Percentiles rank a stretch among this genome's conserved stretches.
phyloP scores from a whole-genome alignment of 2,329 filamentous ascomycete species.

The Fusarium domesticum region DNA sequence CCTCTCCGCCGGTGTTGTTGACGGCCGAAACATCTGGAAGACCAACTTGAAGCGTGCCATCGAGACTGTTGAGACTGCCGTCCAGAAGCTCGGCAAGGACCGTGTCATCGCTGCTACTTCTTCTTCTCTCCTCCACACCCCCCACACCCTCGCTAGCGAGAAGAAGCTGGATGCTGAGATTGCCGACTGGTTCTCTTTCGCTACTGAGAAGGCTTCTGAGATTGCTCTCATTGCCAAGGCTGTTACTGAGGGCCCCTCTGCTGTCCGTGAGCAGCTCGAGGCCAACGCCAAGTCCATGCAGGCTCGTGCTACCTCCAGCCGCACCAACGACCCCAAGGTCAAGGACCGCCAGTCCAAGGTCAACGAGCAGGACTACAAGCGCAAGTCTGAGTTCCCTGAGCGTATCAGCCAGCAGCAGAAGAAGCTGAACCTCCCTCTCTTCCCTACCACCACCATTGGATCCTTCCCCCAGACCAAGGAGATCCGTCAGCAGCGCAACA shows the following conservation, averaged over 20 bases:
- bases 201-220: constrained; percentile 88
- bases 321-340: constrained; percentile 95
- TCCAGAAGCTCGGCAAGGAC: constrained; percentile 95
- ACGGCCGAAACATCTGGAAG: constrained; percentile 99
- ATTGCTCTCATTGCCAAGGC: constrained; percentile 94
- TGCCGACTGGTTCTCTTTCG: constrained; percentile 98
- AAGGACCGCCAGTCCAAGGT: constrained; percentile 94
- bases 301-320: constrained; percentile 84
- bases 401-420: constrained; percentile 88
- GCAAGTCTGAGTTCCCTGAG: constrained; percentile 81
- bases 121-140: constrained; percentile 95
- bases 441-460: constrained; percentile 98
- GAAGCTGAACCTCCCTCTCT: constrained; percentile 89
- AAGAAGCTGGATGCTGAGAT: constrained; percentile 96
- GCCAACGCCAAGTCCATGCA: constrained; percentile 95
- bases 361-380: constrained; percentile 80
- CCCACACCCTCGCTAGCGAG: constrained; percentile 96
- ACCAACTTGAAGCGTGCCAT: constrained; percentile 97
- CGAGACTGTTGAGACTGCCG: constrained; percentile 80
- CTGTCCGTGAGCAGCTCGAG: constrained; percentile 85
- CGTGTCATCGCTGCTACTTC: constrained; percentile 96
- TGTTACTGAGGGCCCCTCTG: constrained; percentile 84
- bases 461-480: constrained; percentile 99
- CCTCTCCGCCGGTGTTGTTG: constrained; percentile 93
- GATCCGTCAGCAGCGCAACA: constrained; percentile 94